phyloP scores from a whole-genome alignment of 75 land plant species.

The Larix kaempferi region DNA sequence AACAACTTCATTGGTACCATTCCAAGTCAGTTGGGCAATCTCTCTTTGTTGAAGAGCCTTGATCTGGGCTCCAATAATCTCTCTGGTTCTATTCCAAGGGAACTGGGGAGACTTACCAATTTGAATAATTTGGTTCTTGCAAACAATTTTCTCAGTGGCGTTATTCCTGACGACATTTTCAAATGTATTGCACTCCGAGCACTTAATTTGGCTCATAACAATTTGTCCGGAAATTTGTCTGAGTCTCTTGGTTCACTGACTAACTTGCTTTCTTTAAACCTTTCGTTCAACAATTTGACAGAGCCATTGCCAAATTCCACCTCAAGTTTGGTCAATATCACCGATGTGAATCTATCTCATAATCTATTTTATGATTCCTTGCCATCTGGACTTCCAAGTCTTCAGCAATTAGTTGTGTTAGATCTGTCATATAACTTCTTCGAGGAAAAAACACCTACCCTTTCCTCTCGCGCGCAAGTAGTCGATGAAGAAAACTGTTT shows the following conservation, averaged over 20 bases:
- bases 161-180: constrained; percentile 34
- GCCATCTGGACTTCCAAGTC: constrained; percentile 19
- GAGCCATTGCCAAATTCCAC: constrained; percentile 36
- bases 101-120: constrained; percentile 29
- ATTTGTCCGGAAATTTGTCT: constrained; percentile 39
- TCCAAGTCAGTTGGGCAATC: constrained; percentile 49
- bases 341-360: constrained; percentile 46
- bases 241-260: constrained; percentile 28
- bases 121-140: constrained; percentile 32
- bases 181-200: constrained; percentile 27
- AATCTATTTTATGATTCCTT: constrained; percentile 68
- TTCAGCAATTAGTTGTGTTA: constrained; percentile 17
- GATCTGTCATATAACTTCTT: constrained; percentile 79
- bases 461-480: constrained; percentile 7
- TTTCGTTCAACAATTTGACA: constrained; percentile 58
- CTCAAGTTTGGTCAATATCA: constrained; percentile 7
- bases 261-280: constrained; percentile 32
- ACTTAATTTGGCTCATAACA: constrained; percentile 36
- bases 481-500: constrained; percentile 60
- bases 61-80: constrained; percentile 59
- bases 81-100: constrained; percentile 51
- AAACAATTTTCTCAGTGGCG: constrained; percentile 40
- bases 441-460: constrained; percentile 49
- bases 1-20: constrained; percentile 45
- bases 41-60: constrained; percentile 35